Evolutionary conservation across 2,329 filamentous ascomycete genomes (phyloP), one percentile per base, ranked within the genome.

Genomic region (Cytospora piceicola): DNA sequence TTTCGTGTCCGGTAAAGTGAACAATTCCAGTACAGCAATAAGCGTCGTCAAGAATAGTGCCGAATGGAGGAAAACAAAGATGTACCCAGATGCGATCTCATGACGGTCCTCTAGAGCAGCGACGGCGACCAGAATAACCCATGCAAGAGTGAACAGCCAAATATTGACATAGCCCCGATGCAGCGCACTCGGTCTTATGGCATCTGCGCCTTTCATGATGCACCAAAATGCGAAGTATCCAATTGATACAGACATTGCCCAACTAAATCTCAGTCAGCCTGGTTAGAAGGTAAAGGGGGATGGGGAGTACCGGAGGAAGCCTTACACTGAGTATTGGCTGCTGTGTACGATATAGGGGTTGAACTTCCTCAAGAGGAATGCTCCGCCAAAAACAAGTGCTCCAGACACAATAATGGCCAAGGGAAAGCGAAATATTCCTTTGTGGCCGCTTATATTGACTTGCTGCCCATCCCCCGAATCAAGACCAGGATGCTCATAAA

Each of bases 291-390:
- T n/a, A 22, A n/a, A 53, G 24, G 22, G n/a, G n/a, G n/a, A n/a
- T n/a, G n/a, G n/a, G n/a, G n/a, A n/a, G n/a, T n/a, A 29, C 7
- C n/a, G 9, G 39, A 14, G n/a, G 42, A 17, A 22, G 3, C 5
- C 82, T 76, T 74, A 85, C 73, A 97, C 90, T 6, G 91, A 84
- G 75, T 95, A 98, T 57, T 89, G 85, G 72, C 91, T 96, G 77
- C 92, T 94, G 79, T 97, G 95, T n/a, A 95, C 82, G 71, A 98
- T 93, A 72, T 92, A 85, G 1, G 94, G 93, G 73, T 98, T 98
- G 74, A 94, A 80, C 76, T 95, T 96, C 46, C 86, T 86, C 52
- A 96, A 73, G 60, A 98, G 77, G 70, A 91, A 91, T 1, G 91
- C 90, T 22, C 92, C 82, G 0, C 87, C 91, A 29, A 96, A 76